Evolutionary conservation across 331 rosid species (phyloP).

Genomic region (Rhamnella rubrinervis): DNA sequence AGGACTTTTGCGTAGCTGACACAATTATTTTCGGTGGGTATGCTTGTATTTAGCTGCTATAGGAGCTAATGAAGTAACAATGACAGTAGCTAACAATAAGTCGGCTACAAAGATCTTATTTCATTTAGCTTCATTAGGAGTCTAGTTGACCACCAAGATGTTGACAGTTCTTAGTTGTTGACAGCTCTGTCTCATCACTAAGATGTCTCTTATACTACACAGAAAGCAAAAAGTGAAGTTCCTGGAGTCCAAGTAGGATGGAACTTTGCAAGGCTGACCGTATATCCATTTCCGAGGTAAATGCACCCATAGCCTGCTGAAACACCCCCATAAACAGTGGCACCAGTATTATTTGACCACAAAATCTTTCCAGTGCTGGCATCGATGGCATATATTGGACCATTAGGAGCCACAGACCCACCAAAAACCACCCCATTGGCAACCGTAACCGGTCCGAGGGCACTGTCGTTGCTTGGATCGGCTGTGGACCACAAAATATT

Average conservation of each 20-base stretch:
- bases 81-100: background rate
- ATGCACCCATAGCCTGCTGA: slow-evolving; percentile 30
- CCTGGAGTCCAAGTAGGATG: slow-evolving; percentile 45
- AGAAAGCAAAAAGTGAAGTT: slow-evolving; percentile 33
- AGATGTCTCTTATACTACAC: slow-evolving; percentile 12
- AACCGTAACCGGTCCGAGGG: slow-evolving; percentile 32
- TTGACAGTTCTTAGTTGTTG: background rate
- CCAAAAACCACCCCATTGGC: slow-evolving; percentile 37
- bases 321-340: slow-evolving; percentile 27
- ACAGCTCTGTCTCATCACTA: background rate
- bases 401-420: slow-evolving; percentile 38
- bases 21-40: no score
- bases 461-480: slow-evolving; percentile 36
- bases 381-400: slow-evolving; percentile 38
- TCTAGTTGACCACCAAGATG: no score
- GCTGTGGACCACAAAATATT: slow-evolving; percentile 30
- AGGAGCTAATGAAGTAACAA: background rate
- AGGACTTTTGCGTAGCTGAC: background rate
- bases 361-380: slow-evolving; percentile 23
- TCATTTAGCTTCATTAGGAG: background rate
- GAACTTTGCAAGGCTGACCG: slow-evolving; percentile 30
- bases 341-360: slow-evolving; percentile 34
- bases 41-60: background rate
- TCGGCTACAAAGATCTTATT: background rate
- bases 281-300: slow-evolving; percentile 29